These are phyloP conservation scores for Capsicum chinense DNA, from an alignment of 257 asterid species.

Conservation along the genomic window DNA sequence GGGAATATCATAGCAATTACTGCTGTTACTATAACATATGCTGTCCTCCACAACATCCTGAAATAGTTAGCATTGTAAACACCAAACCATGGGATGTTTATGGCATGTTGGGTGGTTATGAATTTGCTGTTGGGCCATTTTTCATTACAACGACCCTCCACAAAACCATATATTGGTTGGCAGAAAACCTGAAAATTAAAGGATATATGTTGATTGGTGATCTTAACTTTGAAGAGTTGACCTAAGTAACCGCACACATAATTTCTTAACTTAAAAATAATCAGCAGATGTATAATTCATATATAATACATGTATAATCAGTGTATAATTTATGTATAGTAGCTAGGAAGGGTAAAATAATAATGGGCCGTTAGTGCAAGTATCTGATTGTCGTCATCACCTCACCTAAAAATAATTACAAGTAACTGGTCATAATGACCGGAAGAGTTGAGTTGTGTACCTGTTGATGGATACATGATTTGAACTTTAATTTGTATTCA, in stretches of 20 bases:
- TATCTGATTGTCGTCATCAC: not conserved
- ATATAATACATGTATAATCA: too few relatives aligned
- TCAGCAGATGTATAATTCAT: not conserved
- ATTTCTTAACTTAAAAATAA: too few relatives aligned
- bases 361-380: not conserved
- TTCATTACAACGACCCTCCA: conserved; percentile 32
- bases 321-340: not conserved
- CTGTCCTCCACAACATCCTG: conserved; percentile 42
- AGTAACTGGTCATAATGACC: not conserved
- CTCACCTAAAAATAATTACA: not conserved
- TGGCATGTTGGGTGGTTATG: conserved; percentile 30
- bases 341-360: not conserved
- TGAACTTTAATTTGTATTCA: not conserved
- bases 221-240: not conserved
- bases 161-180: conserved; percentile 45
- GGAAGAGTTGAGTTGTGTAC: not conserved
- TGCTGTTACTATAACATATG: conserved; percentile 37
- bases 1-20: conserved; percentile 42
- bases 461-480: not conserved
- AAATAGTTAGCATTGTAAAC: conserved; percentile 25
- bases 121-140: conserved; percentile 30
- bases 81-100: conserved; percentile 31
- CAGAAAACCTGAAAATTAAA: conserved; percentile 34
- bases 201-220: not conserved
- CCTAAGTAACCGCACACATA: too few relatives aligned